Conservation (phyloP, 495 filamentous ascomycete species). For the Aspergillus biplanus region DNA sequence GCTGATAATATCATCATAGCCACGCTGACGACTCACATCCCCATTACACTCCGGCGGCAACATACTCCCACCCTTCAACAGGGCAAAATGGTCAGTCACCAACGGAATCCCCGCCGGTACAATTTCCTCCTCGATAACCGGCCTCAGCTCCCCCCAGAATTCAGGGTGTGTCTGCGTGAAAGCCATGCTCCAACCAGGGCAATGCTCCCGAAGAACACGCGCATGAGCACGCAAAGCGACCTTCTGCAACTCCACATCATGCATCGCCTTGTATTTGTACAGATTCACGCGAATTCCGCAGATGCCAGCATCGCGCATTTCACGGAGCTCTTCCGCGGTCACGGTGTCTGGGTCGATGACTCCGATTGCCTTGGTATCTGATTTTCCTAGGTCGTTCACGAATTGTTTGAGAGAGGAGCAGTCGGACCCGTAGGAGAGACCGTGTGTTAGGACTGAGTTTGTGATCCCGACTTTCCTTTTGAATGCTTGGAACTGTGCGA, state of each 20-base stretch:
- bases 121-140: constrained; percentile 24
- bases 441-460: constrained; percentile 33
- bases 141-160: constrained; percentile 28
- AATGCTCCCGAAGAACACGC: constrained; percentile 10
- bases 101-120: constrained; percentile 22
- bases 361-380: constrained; percentile 25
- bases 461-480: constrained; percentile 28
- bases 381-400: constrained; percentile 18
- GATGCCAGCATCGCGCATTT: constrained; percentile 27
- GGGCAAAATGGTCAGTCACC: constrained; percentile 33
- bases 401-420: constrained; percentile 26
- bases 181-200: constrained; percentile 31
- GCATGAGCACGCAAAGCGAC: constrained; percentile 25
- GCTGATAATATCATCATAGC: constrained; percentile 27
- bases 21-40: constrained; percentile 22
- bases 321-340: constrained; percentile 20
- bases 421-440: constrained; percentile 32
- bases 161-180: constrained; percentile 33
- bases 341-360: constrained; percentile 30
- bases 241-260: constrained; percentile 30
- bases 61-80: constrained; percentile 30
- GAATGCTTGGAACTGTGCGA: constrained; percentile 26
- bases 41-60: constrained; percentile 14
- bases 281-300: constrained; percentile 33
- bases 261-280: constrained; percentile 31